Percentiles rank a stretch among this genome's conserved stretches.
These are phyloP conservation scores for Candida lessepsii DNA, from an alignment of 805 yeast genomes.

Conservation along the genomic window DNA sequence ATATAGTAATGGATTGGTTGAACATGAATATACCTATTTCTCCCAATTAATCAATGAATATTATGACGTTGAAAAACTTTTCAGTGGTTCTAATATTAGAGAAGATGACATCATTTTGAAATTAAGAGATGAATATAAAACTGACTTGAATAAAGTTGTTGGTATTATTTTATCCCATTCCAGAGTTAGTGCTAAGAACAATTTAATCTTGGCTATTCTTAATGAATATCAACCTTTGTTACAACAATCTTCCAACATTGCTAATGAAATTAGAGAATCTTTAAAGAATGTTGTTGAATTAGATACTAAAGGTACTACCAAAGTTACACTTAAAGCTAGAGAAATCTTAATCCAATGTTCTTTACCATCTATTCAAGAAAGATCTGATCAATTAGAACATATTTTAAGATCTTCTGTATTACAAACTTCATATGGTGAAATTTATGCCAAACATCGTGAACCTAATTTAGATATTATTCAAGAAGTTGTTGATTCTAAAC, in stretches of 20 bases:
- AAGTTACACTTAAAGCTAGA: slow-evolving; percentile 92
- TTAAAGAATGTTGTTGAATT: slow-evolving; percentile 81
- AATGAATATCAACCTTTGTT: slow-evolving; percentile 77
- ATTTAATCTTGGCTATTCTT: slow-evolving; percentile 80
- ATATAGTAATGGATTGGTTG: slow-evolving; percentile 72
- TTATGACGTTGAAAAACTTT: slow-evolving; percentile 72
- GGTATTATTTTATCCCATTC: slow-evolving; percentile 80
- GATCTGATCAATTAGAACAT: slow-evolving; percentile 96
- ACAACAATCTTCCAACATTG: slow-evolving; percentile 68
- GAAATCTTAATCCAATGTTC: slow-evolving; percentile 96
- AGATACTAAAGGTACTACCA: slow-evolving; percentile 87
- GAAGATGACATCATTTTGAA: slow-evolving; percentile 87
- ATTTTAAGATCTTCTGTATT: slow-evolving; percentile 89
- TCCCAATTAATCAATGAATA: slow-evolving; percentile 69
- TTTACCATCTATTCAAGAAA: slow-evolving; percentile 91
- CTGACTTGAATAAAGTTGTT: slow-evolving; percentile 72
- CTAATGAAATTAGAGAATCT: slow-evolving; percentile 64
- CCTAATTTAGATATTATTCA: slow-evolving; percentile 80
- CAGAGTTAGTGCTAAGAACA: slow-evolving; percentile 90
- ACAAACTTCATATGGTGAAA: slow-evolving; percentile 84
- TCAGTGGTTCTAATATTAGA: slow-evolving; percentile 71
- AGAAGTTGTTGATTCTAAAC: slow-evolving; percentile 94
- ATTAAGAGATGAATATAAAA: slow-evolving; percentile 84
- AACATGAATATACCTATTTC: slow-evolving; percentile 80
- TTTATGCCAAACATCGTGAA: slow-evolving; percentile 67